Evolutionary conservation across 2,329 filamentous ascomycete species (phyloP).

Genomic region (Coniochaeta ligniaria): DNA sequence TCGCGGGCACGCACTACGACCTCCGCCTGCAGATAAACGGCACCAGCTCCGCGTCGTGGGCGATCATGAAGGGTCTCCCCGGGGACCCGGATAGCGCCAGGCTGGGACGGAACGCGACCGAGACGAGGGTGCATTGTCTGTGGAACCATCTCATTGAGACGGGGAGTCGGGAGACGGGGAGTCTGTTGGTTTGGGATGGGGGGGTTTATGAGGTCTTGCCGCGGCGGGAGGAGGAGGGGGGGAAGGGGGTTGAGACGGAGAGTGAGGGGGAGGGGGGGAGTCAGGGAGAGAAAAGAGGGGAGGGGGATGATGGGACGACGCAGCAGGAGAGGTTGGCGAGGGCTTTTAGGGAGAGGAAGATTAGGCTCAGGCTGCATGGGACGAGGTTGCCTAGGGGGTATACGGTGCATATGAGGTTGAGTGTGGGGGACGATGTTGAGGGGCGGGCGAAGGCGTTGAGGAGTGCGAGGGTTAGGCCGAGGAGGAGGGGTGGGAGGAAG

Average conservation of each 20-base stretch:
- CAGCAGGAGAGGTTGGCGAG: slow-evolving; percentile 40
- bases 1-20: slow-evolving; percentile 64
- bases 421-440: slow-evolving; percentile 6
- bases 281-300: neutral
- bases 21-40: slow-evolving; percentile 62
- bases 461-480: neutral
- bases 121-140: slow-evolving; percentile 54
- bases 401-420: neutral
- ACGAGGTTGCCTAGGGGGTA: slow-evolving; percentile 45
- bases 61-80: slow-evolving; percentile 56
- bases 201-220: slow-evolving; percentile 50
- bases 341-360: slow-evolving; percentile 49
- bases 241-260: slow-evolving; percentile 19
- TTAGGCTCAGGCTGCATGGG: slow-evolving; percentile 47
- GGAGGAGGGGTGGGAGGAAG: neutral
- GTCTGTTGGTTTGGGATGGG: slow-evolving; percentile 56
- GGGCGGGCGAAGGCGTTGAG: slow-evolving; percentile 6
- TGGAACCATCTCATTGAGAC: slow-evolving; percentile 59
- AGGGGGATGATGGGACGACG: slow-evolving; percentile 11
- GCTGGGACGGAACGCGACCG: slow-evolving; percentile 52
- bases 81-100: slow-evolving; percentile 47
- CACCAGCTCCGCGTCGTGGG: slow-evolving; percentile 58
- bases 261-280: slow-evolving; percentile 12
- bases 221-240: slow-evolving; percentile 11
- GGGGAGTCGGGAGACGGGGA: slow-evolving; percentile 45